Conservation (phyloP, 192 early-diverging fungal genomes). For the Coemansia umbellata region DNA sequence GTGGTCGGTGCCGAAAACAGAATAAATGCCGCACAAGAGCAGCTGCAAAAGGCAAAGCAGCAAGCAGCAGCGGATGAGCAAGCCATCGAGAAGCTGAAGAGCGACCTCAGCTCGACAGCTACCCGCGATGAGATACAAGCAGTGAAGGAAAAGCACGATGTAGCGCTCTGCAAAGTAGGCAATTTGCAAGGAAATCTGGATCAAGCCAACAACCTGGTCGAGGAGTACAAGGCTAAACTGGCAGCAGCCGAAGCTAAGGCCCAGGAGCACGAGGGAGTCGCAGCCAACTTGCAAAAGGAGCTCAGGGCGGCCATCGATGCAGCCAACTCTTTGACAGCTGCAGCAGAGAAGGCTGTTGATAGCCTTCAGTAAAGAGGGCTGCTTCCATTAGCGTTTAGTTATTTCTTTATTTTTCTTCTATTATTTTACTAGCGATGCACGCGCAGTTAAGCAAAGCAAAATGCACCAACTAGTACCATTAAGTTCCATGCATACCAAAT, state of each 20-base stretch:
- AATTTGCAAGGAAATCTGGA: constrained; percentile 17
- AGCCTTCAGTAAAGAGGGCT: neutral
- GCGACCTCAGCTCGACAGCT: constrained; percentile 4
- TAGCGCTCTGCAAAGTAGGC: constrained; percentile 12
- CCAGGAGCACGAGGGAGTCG: constrained; percentile 8
- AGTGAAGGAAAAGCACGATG: constrained; percentile 12
- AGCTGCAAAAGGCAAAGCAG: constrained; percentile 9
- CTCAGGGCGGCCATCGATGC: constrained; percentile 25
- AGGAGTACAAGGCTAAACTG: constrained; percentile 19
- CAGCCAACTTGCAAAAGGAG: constrained; percentile 24
- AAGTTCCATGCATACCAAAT: no score
- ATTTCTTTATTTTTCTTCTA: neutral
- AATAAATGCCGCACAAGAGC: constrained; percentile 4
- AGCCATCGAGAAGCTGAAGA: constrained; percentile 3
- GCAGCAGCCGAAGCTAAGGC: constrained; percentile 10
- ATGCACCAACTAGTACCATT: no score
- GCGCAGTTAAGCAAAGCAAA: no score
- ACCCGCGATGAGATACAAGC: constrained; percentile 4
- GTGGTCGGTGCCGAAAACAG: constrained; percentile 8
- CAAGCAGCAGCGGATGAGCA: constrained; percentile 12
- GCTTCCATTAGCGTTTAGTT: neutral
- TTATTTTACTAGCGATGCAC: neutral
- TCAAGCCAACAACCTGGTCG: constrained; percentile 6
- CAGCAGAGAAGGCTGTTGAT: constrained; percentile 44
- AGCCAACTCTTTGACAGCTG: constrained; percentile 30